phyloP scores from a whole-genome alignment of 345 rosid genomes.

The Rubroshorea leprosula region DNA sequence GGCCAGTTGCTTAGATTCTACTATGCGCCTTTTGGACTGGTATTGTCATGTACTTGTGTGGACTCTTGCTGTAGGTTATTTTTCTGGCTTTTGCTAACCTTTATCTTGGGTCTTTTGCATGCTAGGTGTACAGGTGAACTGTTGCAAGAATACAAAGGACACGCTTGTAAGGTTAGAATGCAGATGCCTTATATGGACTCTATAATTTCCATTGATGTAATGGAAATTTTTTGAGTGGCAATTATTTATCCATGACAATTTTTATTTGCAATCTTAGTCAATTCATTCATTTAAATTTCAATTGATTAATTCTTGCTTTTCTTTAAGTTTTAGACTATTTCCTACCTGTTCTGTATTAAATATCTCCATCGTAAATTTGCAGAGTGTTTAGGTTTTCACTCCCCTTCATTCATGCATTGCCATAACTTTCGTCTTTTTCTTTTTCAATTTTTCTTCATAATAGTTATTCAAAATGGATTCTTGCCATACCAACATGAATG shows the following conservation, averaged over 20 bases:
- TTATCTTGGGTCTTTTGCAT: slow-evolving; percentile 13
- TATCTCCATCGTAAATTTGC: background rate
- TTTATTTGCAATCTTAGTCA: background rate
- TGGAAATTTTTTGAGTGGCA: slow-evolving; percentile 5
- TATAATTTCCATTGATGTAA: background rate
- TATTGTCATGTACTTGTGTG: slow-evolving; percentile 12
- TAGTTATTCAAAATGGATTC: slow-evolving; percentile 94
- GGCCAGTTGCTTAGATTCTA: slow-evolving; percentile 89
- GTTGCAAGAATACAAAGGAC: slow-evolving; percentile 91
- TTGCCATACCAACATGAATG: slow-evolving; percentile 82
- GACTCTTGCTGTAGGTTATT: slow-evolving; percentile 2
- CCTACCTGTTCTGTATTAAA: slow-evolving; percentile 1
- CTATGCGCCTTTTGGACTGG: slow-evolving; percentile 85
- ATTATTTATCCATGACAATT: background rate
- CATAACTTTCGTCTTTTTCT: slow-evolving; percentile 8
- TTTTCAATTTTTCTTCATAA: slow-evolving; percentile 11
- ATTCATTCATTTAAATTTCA: too few relatives aligned
- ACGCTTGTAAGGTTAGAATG: slow-evolving; percentile 73
- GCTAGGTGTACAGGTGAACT: slow-evolving; percentile 75
- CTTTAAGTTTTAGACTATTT: background rate
- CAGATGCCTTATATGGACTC: slow-evolving; percentile 10
- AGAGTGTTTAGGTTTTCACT: slow-evolving; percentile 1
- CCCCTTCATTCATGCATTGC: background rate
- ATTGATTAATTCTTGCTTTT: background rate
- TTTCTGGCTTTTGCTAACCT: background rate